Conservation (phyloP, 75 land plant species). For the Pinus taeda region DNA sequence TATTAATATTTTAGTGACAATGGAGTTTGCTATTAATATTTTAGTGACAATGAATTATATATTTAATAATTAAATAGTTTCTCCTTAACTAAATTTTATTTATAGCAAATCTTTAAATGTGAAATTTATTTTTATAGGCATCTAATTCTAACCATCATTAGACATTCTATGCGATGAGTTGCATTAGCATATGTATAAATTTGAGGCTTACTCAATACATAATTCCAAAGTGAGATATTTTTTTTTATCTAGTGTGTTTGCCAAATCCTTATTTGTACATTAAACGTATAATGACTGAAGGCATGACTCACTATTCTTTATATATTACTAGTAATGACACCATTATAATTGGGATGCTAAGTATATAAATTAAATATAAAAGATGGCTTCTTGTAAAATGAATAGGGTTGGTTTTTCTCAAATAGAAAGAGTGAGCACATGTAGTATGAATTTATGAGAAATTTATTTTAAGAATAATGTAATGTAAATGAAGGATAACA, state of each 20-base stretch:
- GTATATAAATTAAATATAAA: too few species aligned
- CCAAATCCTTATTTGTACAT: too few species aligned
- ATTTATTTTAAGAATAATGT: too few species aligned
- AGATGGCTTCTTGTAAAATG: too few species aligned
- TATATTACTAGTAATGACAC: too few species aligned
- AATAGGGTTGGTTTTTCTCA: too few species aligned
- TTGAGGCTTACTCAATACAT: neutral
- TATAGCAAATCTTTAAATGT: neutral
- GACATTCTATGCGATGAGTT: neutral
- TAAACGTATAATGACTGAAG: too few species aligned
- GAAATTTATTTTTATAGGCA: neutral
- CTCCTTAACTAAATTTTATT: neutral
- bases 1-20: neutral
- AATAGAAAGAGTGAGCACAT: too few species aligned
- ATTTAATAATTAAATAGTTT: neutral
- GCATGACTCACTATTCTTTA: too few species aligned
- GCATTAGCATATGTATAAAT: neutral
- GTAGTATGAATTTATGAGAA: too few species aligned
- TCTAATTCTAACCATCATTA: neutral
- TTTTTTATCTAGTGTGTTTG: neutral
- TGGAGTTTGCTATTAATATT: neutral
- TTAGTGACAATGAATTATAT: neutral
- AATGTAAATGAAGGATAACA: too few species aligned
- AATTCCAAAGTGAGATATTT: neutral
- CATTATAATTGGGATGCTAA: too few species aligned